Evolutionary conservation across 495 filamentous ascomycete species (phyloP), one percentile per base, ranked within the genome.

Genomic region (Neurospora sublineolata): DNA sequence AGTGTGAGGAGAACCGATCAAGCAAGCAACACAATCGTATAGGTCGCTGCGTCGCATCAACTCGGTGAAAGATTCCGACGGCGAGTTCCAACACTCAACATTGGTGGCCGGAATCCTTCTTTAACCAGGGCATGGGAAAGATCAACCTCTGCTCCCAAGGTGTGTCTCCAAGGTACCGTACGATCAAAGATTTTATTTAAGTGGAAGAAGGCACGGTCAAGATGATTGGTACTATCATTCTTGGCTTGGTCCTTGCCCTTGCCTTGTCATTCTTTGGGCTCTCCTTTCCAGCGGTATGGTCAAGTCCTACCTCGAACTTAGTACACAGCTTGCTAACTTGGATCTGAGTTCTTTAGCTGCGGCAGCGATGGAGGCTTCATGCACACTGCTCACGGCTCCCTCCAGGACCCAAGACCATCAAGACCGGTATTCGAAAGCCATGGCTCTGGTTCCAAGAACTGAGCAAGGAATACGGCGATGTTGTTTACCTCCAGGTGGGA

Each of bases 401-500:
- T 3, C 80, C 79, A 5, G 78, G 79, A 3, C 79, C 80, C 9
- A 77, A 76, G 37, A 71, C 68, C 2, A 74, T 81, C 70, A 81
- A 80, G 41, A 79, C 78, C 3, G 79, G 79, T 41, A 60, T 78
- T n/a, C 40, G 70, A 14, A 84, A 87, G 69, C 86, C 86, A 27
- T 92, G 89, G 89, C 76, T 86, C 20, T 85, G 86, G 76, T 89
- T 90, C 78, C 77, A 85, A 71, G 78, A 87, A 74, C 86, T 87
- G 78, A 82, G 83, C 41, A 78, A 84, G 69, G 75, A 77, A 58
- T 86, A 88, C 73, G 87, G 87, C 30, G 85, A 86, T 37, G 87
- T 89, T 4, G 86, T 88, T 72, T 90, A 88, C 6, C 81, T 91
- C 10, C 89, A 88, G 84, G 83, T 89, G 69, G 89, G 89, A 0